phyloP scores from a whole-genome alignment of 768 basidiomycete genomes.

The Fibroporia radiculosa region DNA sequence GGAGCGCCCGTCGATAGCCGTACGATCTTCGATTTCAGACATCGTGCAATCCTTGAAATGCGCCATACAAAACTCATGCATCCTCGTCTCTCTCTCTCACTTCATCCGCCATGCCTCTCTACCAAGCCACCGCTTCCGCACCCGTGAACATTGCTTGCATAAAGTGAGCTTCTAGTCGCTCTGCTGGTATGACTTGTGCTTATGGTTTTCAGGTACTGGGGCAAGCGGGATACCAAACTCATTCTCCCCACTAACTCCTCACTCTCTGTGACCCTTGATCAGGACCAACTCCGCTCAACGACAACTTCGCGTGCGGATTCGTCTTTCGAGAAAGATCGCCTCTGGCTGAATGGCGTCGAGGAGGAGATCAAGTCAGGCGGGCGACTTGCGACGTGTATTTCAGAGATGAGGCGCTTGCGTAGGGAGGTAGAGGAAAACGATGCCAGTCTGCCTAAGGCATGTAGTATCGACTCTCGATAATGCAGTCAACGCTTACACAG shows the following conservation, averaged over 20 bases:
- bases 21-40: conserved; percentile 19
- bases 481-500: conserved; percentile 3
- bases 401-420: conserved; percentile 76
- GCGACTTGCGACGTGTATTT: conserved; percentile 76
- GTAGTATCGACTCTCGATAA: conserved; percentile 8
- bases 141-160: conserved; percentile 98
- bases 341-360: conserved; percentile 94
- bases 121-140: conserved; percentile 85
- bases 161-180: conserved; percentile 48
- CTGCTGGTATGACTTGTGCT: conserved; percentile 4
- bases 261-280: conserved; percentile 94
- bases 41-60: conserved; percentile 16
- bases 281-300: conserved; percentile 90
- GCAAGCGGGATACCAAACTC: conserved; percentile 91
- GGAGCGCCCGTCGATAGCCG: no score
- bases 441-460: conserved; percentile 57
- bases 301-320: conserved; percentile 86
- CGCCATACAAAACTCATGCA: conserved; percentile 9
- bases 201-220: conserved; percentile 76
- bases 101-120: conserved; percentile 42
- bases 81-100: conserved; percentile 3
- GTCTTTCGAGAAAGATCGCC: conserved; percentile 62
- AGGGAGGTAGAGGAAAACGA: conserved; percentile 68
- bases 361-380: conserved; percentile 82
- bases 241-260: conserved; percentile 98